A percentile compares a stretch with the other conserved stretches of the same genome.
phyloP scores from a whole-genome alignment of 2,329 filamentous ascomycete genomes.

The Torrubiella hemipterigena region DNA sequence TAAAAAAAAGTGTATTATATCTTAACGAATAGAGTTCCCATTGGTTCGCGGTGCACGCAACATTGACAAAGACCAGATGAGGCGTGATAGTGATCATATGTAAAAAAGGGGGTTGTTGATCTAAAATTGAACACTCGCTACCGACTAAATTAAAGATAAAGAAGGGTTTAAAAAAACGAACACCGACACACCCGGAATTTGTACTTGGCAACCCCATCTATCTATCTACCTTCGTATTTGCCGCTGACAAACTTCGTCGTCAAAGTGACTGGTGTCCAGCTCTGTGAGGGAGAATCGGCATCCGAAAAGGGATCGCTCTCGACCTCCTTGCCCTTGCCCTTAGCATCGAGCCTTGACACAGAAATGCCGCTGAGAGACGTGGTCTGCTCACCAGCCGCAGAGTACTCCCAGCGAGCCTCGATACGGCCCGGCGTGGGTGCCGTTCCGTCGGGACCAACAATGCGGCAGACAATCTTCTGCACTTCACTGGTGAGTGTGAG shows the following conservation, averaged over 20 bases:
- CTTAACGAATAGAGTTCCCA: too few species aligned
- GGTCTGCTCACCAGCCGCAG: constrained; percentile 26
- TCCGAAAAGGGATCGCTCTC: constrained; percentile 61
- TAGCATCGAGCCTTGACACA: constrained; percentile 40
- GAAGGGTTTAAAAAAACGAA: not conserved
- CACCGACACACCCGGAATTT: not conserved
- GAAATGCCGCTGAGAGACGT: constrained; percentile 49
- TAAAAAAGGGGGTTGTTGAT: not conserved
- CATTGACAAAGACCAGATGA: too few species aligned
- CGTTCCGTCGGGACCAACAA: constrained; percentile 58
- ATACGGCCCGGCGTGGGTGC: constrained; percentile 63
- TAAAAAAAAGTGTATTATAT: too few species aligned
- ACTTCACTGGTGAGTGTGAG: constrained; percentile 54
- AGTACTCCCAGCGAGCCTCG: constrained; percentile 71
- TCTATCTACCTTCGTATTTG: constrained; percentile 51
- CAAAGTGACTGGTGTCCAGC: constrained; percentile 57
- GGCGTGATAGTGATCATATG: too few species aligned
- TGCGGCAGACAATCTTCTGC: constrained; percentile 72
- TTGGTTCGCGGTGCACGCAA: too few species aligned
- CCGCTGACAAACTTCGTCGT: constrained; percentile 60
- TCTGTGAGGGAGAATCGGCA: constrained; percentile 17
- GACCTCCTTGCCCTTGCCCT: constrained; percentile 39
- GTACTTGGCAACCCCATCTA: not conserved
- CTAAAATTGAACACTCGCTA: too few species aligned
- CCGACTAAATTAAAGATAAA: not conserved